Conservation (phyloP, 1,284 basidiomycete species). For the Pisolithus thermaeus region DNA sequence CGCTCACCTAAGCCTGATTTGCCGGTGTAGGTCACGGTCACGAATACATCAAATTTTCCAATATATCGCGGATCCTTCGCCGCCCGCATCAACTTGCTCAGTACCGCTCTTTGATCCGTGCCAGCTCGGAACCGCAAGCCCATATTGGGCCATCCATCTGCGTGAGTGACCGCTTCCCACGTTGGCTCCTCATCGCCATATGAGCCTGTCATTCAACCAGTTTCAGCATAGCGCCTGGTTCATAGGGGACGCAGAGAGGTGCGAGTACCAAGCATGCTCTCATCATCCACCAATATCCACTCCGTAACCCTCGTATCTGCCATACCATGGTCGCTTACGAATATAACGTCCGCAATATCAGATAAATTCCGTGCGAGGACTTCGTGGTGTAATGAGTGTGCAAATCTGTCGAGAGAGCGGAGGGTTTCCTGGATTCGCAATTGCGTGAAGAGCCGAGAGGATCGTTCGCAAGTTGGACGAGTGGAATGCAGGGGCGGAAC, state of each 20-base stretch:
- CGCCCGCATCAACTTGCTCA: conserved; percentile 48
- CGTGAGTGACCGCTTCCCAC: conserved; percentile 23
- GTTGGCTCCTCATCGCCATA: neutral
- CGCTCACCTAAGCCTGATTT: conserved; percentile 13
- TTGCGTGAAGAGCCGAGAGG: neutral
- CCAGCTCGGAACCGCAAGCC: conserved; percentile 67
- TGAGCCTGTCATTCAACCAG: conserved; percentile 1
- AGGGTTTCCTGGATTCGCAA: conserved; percentile 51
- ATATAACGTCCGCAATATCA: conserved; percentile 81
- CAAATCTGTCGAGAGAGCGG: conserved; percentile 66
- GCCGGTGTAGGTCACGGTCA: conserved; percentile 45
- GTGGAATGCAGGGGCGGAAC: neutral
- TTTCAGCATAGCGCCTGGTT: neutral
- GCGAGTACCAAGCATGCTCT: conserved; percentile 49
- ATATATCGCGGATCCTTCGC: conserved; percentile 25
- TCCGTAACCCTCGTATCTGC: conserved; percentile 74
- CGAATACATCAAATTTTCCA: conserved; percentile 73
- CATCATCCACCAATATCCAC: conserved; percentile 75
- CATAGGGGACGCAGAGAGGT: neutral
- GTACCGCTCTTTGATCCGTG: conserved; percentile 52
- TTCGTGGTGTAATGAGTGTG: conserved; percentile 57
- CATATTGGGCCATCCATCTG: conserved; percentile 75
- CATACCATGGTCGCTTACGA: conserved; percentile 95
- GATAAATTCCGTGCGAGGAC: conserved; percentile 71
- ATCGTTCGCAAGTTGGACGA: neutral